Evolutionary conservation across 768 basidiomycete species (phyloP), one percentile per base, ranked within the genome.

Genomic region (Mycena capillaripes): DNA sequence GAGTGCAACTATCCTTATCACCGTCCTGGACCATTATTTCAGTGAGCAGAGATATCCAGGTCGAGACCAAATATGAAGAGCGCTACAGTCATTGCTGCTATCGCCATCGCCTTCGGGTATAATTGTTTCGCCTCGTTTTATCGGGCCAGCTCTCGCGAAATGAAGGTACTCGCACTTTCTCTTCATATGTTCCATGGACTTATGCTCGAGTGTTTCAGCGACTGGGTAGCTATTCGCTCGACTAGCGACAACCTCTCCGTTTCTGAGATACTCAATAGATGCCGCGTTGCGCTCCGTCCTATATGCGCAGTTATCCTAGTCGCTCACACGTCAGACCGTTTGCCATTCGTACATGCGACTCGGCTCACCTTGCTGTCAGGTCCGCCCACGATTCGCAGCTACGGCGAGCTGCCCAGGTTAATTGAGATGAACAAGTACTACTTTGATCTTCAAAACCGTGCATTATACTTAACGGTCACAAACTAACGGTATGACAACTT

Each of bases 271-370:
- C 79, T 84, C 91, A 16, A 89, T 93, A n/a, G n/a, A n/a, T n/a
- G n/a, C n/a, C n/a, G n/a, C n/a, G 82, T 84, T 95, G 7, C 91
- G 93, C 38, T 93, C 91, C 2, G 80, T 91, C 11, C 85, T 95
- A 7, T 95, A 95, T 78, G 88, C 93, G 0, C 93, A 94, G 76
- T 92, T 95, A 77, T 89, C 92, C 0, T 94, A 95, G 79, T 92
- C 91, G 2, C 82, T 95, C 4, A 90, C 90, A 12, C 76, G 93
- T 84, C n/a, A n/a, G n/a, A n/a, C 63, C 25, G 71, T 50, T 27
- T 19, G 7, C 56, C 7, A 23, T 8, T 29, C 10, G 2, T 4
- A 11, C 19, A 12, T 5, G 2, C 2, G 1, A 7, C 12, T 12
- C 12, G 12, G 12, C 12, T 52, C 27, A 21, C 16, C 25, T 27